Evolutionary conservation across 495 filamentous ascomycete species (phyloP).

Genomic region (Aspergillus bridgeri): DNA sequence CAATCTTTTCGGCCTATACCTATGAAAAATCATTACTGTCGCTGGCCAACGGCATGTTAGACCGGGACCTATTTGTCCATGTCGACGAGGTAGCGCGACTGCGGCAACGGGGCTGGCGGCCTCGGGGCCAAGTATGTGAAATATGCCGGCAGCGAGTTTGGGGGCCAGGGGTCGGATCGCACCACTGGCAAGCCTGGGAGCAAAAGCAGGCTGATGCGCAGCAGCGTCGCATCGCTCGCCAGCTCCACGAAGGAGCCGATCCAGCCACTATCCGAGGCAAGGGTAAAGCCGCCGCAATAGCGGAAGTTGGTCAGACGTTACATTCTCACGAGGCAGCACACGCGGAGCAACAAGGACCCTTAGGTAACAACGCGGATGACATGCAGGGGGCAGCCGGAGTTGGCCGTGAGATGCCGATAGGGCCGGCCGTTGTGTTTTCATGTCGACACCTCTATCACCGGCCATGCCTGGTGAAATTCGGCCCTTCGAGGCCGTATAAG

Average conservation of each 20-base stretch:
- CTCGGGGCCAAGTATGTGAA: constrained; percentile 81
- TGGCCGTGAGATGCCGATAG: constrained; percentile 14
- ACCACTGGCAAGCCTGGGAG: constrained; percentile 81
- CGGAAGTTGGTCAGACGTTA: constrained; percentile 15
- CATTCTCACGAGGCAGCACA: constrained; percentile 16
- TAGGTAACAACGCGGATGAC: constrained; percentile 15
- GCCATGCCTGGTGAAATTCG: constrained; percentile 39
- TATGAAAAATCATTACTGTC: constrained; percentile 86
- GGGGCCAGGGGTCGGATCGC: constrained; percentile 79
- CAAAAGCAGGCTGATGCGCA: constrained; percentile 50
- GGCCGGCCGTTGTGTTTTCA: constrained; percentile 49
- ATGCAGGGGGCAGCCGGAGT: constrained; percentile 14
- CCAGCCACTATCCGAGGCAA: constrained; percentile 34
- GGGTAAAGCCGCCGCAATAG: constrained; percentile 39
- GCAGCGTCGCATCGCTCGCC: constrained; percentile 30
- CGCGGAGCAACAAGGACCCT: constrained; percentile 11
- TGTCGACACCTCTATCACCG: constrained; percentile 55
- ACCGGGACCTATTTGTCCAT: constrained; percentile 84
- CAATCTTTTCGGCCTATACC: constrained; percentile 91
- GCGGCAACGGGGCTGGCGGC: constrained; percentile 86
- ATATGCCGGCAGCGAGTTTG: constrained; percentile 78
- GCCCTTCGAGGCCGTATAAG: constrained; percentile 17
- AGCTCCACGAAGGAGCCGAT: constrained; percentile 27
- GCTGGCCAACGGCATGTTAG: constrained; percentile 80
- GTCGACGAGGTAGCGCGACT: constrained; percentile 71